Base-by-base conservation (phyloP, 768 basidiomycete genomes). In the Fomitopsis serialis region DNA sequence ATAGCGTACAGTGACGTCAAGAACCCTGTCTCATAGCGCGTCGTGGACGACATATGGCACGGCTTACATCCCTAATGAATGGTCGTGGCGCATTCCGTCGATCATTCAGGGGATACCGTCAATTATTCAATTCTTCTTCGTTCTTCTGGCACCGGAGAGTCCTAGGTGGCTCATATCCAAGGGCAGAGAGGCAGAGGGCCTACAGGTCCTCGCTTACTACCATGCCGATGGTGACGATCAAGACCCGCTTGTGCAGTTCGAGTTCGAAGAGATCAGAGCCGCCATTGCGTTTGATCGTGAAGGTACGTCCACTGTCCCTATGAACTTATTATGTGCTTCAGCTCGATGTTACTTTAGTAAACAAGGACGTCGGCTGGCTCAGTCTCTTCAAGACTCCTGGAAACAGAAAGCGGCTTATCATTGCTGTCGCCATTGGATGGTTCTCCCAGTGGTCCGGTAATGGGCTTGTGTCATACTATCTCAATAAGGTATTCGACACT, bases 81-180 rank as follows among this genome's bases (percentile, higher is more conserved):
- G 70, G 70, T 65, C 72, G 7, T 86, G 85, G 85, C 74, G 84
- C n/a, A 82, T 85, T 21, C 84, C 83, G 0, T 79, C 82, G n/a
- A 60, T 80, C 42, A 72, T 85, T 5, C 85, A 86, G 63, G 58
- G 78, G 32, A 62, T 74, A 0, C 84, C 84, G 1, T 78, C 76
- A 54, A 29, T 72, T 11, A 65, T 84, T 21, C 84, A 85, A 56
- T 61, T 85, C 42, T 54, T 57, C 24, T 81, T 86, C 64, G 72
- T 85, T 49, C 76, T 68, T 61, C 78, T 81, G 61, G 68, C 85
- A 15, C 82, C 82, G 2, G 84, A 87, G 60, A 83, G 81, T 11
- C 84, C 84, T 15, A 76, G 63, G 36, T 85, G 82, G 82, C 73
- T 85, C 3, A 70, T 85, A 27, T 77, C 80, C 2, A 77, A 76